phyloP scores from a whole-genome alignment of 169 alveolate species.

The Eimeria maxima region DNA sequence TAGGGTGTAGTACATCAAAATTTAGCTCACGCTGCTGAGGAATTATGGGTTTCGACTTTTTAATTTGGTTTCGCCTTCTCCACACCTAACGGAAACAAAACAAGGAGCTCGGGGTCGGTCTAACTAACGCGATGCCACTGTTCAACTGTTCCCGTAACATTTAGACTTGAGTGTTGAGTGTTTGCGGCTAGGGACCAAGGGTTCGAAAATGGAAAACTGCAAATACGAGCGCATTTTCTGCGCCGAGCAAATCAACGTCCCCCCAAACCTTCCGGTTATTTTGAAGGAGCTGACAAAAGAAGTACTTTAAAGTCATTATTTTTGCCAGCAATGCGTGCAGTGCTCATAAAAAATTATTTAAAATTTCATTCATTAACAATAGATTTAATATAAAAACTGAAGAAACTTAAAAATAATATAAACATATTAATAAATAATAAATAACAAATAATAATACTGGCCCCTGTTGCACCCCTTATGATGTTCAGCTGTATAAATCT shows the following conservation, averaged over 20 bases:
- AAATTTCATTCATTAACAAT: too few species aligned
- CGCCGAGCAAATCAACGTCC: conserved; percentile 83
- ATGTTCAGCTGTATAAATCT: too few species aligned
- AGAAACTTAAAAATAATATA: too few species aligned
- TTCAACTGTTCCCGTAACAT: not conserved
- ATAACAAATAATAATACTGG: not conserved
- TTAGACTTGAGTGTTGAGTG: too few species aligned
- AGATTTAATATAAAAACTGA: too few species aligned
- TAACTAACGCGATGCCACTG: not conserved
- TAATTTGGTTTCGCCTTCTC: too few species aligned
- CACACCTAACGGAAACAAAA: too few species aligned
- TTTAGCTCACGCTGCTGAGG: too few species aligned
- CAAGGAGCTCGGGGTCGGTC: not conserved
- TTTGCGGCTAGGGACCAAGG: not conserved
- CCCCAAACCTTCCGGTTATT: conserved; percentile 66
- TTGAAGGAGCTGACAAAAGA: conserved; percentile 74
- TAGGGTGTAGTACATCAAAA: too few species aligned
- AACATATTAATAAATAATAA: too few species aligned
- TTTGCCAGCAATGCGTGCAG: not conserved
- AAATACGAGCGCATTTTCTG: conserved; percentile 83
- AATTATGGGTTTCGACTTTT: too few species aligned
- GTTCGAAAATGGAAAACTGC: conserved; percentile 36
- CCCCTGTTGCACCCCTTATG: not conserved
- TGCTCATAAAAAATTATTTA: too few species aligned
- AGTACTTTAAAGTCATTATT: not conserved